Percentiles rank a stretch among this genome's conserved stretches.
phyloP scores from a whole-genome alignment of 495 filamentous ascomycete genomes.

The Glonium stellatum region DNA sequence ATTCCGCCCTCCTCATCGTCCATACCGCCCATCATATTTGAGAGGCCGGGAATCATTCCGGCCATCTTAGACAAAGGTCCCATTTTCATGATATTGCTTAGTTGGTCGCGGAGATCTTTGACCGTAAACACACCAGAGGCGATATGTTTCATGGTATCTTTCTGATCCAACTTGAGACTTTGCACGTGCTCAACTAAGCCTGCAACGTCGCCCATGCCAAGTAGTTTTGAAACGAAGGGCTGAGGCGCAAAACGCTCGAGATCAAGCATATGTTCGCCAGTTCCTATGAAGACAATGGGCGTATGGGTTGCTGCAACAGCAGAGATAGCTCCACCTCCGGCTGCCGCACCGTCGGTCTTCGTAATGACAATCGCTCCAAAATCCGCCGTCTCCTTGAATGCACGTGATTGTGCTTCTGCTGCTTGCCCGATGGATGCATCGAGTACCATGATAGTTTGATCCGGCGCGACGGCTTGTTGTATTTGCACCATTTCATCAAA shows the following conservation, averaged over 20 bases:
- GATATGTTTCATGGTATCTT: conserved; percentile 98
- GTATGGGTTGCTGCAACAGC: conserved; percentile 95
- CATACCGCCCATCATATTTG: conserved; percentile 85
- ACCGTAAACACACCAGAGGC: conserved; percentile 93
- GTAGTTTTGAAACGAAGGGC: conserved; percentile 80
- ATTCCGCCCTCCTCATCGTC: conserved; percentile 90
- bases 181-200: conserved; percentile 96
- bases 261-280: conserved; percentile 94
- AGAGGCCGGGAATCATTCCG: conserved; percentile 95
- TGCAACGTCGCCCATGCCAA: conserved; percentile 96
- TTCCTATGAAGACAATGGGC: conserved; percentile 95
- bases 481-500: conserved; percentile 99
- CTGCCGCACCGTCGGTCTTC: conserved; percentile 94
- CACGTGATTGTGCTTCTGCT: conserved; percentile 86
- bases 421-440: conserved; percentile 95
- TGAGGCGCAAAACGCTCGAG: conserved; percentile 87
- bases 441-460: conserved; percentile 97
- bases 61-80: conserved; percentile 95
- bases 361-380: conserved; percentile 99
- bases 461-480: conserved; percentile 79
- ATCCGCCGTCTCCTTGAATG: conserved; percentile 95
- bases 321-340: conserved; percentile 95
- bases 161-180: conserved; percentile 90
- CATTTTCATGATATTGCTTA: conserved; percentile 99
- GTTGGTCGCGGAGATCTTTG: conserved; percentile 88